These are phyloP conservation scores for Allium cepa DNA, from an alignment of 106 monocot genomes.

Conservation along the genomic window DNA sequence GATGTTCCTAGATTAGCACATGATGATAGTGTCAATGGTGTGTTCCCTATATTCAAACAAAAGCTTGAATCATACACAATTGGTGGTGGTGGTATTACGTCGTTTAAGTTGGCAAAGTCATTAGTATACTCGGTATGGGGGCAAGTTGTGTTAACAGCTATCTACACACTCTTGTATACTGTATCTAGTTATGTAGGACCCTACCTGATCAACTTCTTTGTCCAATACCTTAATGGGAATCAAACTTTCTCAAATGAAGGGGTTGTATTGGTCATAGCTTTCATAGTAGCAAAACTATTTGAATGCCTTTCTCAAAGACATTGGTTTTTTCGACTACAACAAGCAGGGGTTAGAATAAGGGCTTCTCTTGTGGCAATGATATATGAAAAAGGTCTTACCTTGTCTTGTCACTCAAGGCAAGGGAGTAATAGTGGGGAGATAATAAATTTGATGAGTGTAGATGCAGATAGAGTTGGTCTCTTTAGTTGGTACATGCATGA, in stretches of 20 bases:
- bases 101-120: slow-evolving; percentile 12
- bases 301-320: slow-evolving; percentile 76
- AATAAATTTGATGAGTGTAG: slow-evolving; percentile 87
- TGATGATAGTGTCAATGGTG: slow-evolving; percentile 17
- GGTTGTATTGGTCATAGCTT: slow-evolving; percentile 45
- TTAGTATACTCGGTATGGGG: slow-evolving; percentile 21
- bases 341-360: slow-evolving; percentile 43
- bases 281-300: slow-evolving; percentile 63
- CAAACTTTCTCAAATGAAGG: slow-evolving; percentile 44
- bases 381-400: slow-evolving; percentile 65
- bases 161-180: slow-evolving; percentile 20
- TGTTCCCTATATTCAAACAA: slow-evolving; percentile 18
- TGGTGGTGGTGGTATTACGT: neutral
- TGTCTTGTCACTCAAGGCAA: slow-evolving; percentile 65
- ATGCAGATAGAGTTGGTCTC: slow-evolving; percentile 52
- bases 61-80: slow-evolving; percentile 17
- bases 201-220: slow-evolving; percentile 32
- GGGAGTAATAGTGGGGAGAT: slow-evolving; percentile 71
- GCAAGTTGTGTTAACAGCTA: slow-evolving; percentile 13
- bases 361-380: slow-evolving; percentile 59
- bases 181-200: slow-evolving; percentile 29
- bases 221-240: slow-evolving; percentile 30
- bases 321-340: slow-evolving; percentile 68
- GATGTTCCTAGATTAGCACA: slow-evolving; percentile 37
- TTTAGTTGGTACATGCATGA: slow-evolving; percentile 90